Conservation (phyloP, 1,284 basidiomycete genomes). For the Neolentinus lepideus region DNA sequence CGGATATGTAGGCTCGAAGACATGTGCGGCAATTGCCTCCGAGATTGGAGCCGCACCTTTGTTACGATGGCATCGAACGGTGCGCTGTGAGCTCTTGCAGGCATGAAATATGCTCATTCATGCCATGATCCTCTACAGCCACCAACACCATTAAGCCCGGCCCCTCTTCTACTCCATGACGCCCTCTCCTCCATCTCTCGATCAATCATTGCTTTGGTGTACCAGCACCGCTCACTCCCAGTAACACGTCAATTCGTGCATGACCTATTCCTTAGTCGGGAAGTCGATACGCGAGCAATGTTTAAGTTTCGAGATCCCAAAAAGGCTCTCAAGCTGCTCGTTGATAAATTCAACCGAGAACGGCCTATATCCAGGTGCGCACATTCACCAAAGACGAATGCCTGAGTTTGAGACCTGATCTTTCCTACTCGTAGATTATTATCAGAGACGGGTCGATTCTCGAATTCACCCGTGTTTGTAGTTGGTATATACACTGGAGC, state of each 20-base stretch:
- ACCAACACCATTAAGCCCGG: constrained; percentile 31
- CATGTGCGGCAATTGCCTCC: constrained; percentile 78
- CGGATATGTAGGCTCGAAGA: constrained; percentile 82
- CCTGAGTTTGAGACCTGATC: not conserved
- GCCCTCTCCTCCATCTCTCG: constrained; percentile 73
- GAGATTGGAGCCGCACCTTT: constrained; percentile 73
- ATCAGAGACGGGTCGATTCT: constrained; percentile 87
- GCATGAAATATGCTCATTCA: not conserved
- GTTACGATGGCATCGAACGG: constrained; percentile 64
- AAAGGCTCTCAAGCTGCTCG: constrained; percentile 72
- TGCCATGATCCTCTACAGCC: constrained; percentile 27
- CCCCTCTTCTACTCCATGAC: constrained; percentile 58
- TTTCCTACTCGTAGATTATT: constrained; percentile 50
- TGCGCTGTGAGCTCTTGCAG: constrained; percentile 25
- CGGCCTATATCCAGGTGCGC: constrained; percentile 66
- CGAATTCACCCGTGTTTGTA: constrained; percentile 87
- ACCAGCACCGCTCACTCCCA: constrained; percentile 71
- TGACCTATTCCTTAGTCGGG: constrained; percentile 78
- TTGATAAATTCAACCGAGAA: constrained; percentile 71
- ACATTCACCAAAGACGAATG: not conserved
- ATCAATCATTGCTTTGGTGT: constrained; percentile 71
- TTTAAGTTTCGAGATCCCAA: constrained; percentile 89
- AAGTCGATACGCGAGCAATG: constrained; percentile 75
- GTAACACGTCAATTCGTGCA: constrained; percentile 81
- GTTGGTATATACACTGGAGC: constrained; percentile 89